Percentiles rank a stretch among this genome's conserved stretches.
These are phyloP conservation scores for Eucalyptus curtisii DNA, from an alignment of 345 rosid genomes.

Conservation along the genomic window DNA sequence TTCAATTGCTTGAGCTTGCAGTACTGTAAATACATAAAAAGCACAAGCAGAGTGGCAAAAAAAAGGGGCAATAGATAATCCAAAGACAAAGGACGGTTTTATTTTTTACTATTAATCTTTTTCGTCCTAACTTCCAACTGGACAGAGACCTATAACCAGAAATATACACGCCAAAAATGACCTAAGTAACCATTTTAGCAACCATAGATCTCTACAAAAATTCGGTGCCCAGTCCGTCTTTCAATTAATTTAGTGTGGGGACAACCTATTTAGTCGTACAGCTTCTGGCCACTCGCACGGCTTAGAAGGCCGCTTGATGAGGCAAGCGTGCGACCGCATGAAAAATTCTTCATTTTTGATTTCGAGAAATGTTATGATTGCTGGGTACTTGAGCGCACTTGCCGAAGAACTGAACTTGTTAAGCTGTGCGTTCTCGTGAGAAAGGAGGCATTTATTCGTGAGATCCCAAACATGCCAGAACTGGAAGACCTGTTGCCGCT, in stretches of 20 bases:
- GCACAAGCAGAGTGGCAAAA: background rate
- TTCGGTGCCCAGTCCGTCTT: background rate
- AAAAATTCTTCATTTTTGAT: background rate
- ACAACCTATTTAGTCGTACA: background rate
- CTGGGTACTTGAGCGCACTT: slow-evolving; percentile 11
- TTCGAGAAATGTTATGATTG: background rate
- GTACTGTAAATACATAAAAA: background rate
- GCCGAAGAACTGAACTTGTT: slow-evolving; percentile 17
- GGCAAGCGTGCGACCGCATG: background rate
- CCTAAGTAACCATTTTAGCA: background rate
- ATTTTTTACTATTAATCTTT: background rate
- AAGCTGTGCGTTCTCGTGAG: slow-evolving; percentile 27
- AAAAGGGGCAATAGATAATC: background rate
- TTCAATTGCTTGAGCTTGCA: background rate
- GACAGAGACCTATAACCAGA: background rate
- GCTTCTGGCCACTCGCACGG: background rate
- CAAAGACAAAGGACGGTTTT: background rate
- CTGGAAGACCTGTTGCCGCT: background rate
- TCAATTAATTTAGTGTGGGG: background rate
- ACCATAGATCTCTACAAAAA: background rate
- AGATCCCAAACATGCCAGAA: background rate
- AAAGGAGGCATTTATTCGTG: background rate
- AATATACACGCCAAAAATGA: background rate
- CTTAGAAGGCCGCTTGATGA: background rate
- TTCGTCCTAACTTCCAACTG: background rate